Conservation (phyloP, 768 basidiomycete genomes). For the Lactarius trivialis region DNA sequence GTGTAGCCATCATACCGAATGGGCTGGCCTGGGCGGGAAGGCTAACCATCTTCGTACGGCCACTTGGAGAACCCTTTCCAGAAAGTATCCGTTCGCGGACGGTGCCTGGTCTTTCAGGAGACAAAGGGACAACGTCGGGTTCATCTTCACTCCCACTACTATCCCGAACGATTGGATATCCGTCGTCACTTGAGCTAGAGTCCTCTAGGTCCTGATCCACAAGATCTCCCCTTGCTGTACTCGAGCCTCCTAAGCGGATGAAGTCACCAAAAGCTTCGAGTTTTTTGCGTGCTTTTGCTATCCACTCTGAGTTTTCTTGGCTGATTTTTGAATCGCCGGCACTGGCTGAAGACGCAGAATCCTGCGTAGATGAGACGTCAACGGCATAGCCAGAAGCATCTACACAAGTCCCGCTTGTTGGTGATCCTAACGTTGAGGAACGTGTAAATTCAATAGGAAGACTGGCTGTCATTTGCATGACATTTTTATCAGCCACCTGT, state of each 20-base stretch:
- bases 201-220: conserved; percentile 23
- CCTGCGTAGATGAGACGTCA: conserved; percentile 3
- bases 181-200: conserved; percentile 35
- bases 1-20: conserved; percentile 68
- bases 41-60: conserved; percentile 44
- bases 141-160: conserved; percentile 26
- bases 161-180: conserved; percentile 30
- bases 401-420: conserved; percentile 7
- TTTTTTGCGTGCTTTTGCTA: conserved; percentile 63
- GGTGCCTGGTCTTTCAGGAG: conserved; percentile 34
- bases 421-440: conserved; percentile 22
- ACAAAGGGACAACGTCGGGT: conserved; percentile 33
- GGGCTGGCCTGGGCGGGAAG: conserved; percentile 59
- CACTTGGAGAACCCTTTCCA: conserved; percentile 27
- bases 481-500: conserved; percentile 21
- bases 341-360: conserved; percentile 12
- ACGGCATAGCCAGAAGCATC: conserved; percentile 8
- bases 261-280: conserved; percentile 62
- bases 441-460: conserved; percentile 21
- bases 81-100: conserved; percentile 17
- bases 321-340: conserved; percentile 28
- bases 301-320: conserved; percentile 68
- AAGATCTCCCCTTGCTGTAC: conserved; percentile 43
- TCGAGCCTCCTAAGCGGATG: conserved; percentile 54
- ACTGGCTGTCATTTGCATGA: conserved; percentile 16